Conservation (phyloP, 2,329 filamentous ascomycete genomes). For the Emergomyces orientalis region DNA sequence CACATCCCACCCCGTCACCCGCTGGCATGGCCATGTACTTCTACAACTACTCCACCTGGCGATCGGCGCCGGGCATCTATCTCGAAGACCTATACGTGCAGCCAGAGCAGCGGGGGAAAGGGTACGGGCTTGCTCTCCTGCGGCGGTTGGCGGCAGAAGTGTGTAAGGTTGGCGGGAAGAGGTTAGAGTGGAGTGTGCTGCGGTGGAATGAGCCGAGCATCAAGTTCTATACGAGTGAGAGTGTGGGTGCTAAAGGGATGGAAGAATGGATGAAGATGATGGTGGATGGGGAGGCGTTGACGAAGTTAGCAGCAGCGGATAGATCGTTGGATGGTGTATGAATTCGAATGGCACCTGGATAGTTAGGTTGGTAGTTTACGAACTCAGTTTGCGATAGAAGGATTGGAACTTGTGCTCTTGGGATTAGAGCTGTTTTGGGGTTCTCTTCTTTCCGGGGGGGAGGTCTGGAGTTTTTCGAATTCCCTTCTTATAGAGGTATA, state of each 20-base stretch:
- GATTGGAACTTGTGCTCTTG: no score
- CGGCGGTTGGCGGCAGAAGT: conserved; percentile 71
- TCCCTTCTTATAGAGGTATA: neutral
- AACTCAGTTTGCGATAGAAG: no score
- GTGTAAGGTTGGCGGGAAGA: conserved; percentile 57
- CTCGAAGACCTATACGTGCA: conserved; percentile 88
- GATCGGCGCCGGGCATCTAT: conserved; percentile 76
- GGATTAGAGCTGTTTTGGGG: neutral
- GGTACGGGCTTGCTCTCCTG: conserved; percentile 70
- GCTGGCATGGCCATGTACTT: conserved; percentile 86
- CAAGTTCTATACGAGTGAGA: conserved; percentile 60
- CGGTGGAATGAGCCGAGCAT: conserved; percentile 91
- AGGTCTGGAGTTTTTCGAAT: neutral
- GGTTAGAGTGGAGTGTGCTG: conserved; percentile 83
- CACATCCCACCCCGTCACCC: conserved; percentile 32
- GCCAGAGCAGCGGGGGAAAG: conserved; percentile 58
- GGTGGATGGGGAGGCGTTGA: conserved; percentile 39
- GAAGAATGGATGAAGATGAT: conserved; percentile 44
- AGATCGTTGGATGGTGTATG: neutral
- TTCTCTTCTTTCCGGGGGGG: neutral
- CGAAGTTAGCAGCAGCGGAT: conserved; percentile 29
- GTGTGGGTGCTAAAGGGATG: conserved; percentile 37
- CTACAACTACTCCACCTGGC: conserved; percentile 94
- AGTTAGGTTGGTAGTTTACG: no score
- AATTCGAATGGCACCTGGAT: neutral